Evolutionary conservation across 345 rosid species (phyloP).

Genomic region (Ailanthus altissimus): DNA sequence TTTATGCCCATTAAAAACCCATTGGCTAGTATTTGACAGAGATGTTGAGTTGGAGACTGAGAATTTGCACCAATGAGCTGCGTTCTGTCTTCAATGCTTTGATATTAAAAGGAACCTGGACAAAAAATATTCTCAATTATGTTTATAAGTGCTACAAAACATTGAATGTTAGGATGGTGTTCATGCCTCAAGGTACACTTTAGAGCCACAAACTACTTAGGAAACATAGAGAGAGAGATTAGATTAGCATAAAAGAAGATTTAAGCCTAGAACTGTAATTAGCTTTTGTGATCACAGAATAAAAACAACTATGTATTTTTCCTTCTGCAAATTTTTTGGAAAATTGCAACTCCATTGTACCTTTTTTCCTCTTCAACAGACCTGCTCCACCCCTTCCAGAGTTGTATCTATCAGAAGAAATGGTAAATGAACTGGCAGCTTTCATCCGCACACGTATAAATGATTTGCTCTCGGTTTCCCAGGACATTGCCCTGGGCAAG

Average conservation of each 20-base stretch:
- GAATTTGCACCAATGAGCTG: not conserved
- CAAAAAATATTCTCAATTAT: not conserved
- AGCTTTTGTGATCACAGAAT: not conserved
- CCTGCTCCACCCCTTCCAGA: constrained; percentile 90
- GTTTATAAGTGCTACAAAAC: not conserved
- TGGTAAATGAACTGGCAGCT: constrained; percentile 50
- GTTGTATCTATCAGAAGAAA: constrained; percentile 70
- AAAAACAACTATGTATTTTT: not conserved
- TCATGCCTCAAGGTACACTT: not conserved
- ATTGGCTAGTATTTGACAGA: not conserved
- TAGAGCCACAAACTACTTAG: not conserved
- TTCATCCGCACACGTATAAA: constrained; percentile 51
- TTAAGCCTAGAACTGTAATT: not conserved
- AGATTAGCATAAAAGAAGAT: too few species aligned
- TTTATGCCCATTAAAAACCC: not conserved
- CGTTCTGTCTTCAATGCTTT: not conserved
- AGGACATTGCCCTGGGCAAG: constrained; percentile 77
- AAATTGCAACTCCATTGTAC: constrained; percentile 17
- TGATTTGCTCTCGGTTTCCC: constrained; percentile 57
- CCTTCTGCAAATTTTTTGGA: not conserved
- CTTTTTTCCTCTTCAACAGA: constrained; percentile 41
- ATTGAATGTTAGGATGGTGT: not conserved
- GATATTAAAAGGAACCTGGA: not conserved
- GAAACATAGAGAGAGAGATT: not conserved
- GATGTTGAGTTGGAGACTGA: not conserved